These are phyloP conservation scores for Saccharomyces pastorianus DNA, from an alignment of 1,139 yeast species.

Conservation along the genomic window DNA sequence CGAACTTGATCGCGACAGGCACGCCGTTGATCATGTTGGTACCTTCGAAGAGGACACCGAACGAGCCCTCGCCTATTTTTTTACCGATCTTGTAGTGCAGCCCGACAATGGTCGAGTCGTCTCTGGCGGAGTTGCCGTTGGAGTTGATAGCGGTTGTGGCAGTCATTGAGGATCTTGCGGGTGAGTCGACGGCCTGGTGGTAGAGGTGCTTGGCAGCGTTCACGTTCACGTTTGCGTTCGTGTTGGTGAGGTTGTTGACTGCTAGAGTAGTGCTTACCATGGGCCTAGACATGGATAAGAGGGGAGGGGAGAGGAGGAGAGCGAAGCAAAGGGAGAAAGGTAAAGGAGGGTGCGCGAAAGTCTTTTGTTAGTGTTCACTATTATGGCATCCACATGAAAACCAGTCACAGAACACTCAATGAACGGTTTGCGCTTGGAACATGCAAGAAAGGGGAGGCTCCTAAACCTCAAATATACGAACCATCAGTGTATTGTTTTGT, in stretches of 20 bases:
- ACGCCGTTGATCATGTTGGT: constrained; percentile 65
- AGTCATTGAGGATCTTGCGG: constrained; percentile 1
- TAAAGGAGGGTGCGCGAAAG: not conserved
- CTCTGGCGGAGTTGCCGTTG: constrained; percentile 12
- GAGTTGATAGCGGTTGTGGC: not conserved
- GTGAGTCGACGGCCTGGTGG: not conserved
- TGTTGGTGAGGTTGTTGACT: not conserved
- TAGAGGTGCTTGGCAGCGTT: not conserved
- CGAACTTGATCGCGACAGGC: constrained; percentile 74
- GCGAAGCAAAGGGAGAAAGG: too few relatives aligned
- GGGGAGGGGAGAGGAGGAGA: too few relatives aligned
- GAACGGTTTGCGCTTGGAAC: not conserved
- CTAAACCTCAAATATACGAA: not conserved
- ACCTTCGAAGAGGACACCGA: constrained; percentile 78
- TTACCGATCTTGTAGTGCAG: constrained; percentile 74
- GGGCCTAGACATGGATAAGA: not conserved
- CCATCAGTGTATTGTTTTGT: not conserved
- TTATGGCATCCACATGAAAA: not conserved
- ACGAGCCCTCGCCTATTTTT: constrained; percentile 79
- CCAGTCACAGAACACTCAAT: not conserved
- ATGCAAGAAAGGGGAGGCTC: not conserved
- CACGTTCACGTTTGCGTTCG: not conserved
- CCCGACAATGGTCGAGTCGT: constrained; percentile 50
- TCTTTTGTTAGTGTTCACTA: not conserved
- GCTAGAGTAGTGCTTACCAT: not conserved